Percentiles rank a stretch among this genome's conserved stretches.
These are phyloP conservation scores for Fraxinus xanthoxyloides DNA, from an alignment of 305 asterid genomes.

Conservation along the genomic window DNA sequence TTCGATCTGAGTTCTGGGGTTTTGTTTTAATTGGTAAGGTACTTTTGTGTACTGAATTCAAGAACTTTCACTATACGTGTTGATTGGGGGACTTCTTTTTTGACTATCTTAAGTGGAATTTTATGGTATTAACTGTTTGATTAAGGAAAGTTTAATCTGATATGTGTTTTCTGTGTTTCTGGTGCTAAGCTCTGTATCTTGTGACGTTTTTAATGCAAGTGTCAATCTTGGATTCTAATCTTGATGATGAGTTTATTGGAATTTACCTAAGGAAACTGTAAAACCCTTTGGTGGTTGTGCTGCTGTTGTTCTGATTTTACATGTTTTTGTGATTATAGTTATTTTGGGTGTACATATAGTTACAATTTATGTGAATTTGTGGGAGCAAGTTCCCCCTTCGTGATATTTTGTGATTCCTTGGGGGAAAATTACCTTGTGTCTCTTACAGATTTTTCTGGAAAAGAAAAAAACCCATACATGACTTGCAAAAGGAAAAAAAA, in stretches of 20 bases:
- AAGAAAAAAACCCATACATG: conserved; percentile 18
- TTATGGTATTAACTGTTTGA: conserved; percentile 35
- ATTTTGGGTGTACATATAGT: conserved; percentile 35
- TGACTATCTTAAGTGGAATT: not conserved
- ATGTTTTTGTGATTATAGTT: conserved; percentile 15
- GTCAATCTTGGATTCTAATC: conserved; percentile 44
- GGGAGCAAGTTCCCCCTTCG: conserved; percentile 28
- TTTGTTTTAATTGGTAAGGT: conserved; percentile 18
- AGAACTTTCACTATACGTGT: conserved; percentile 24
- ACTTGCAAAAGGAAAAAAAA: conserved; percentile 20
- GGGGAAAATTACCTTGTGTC: conserved; percentile 26
- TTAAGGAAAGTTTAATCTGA: conserved; percentile 28
- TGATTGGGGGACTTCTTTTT: conserved; percentile 24
- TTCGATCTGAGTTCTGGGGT: conserved; percentile 44
- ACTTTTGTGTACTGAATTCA: conserved; percentile 19
- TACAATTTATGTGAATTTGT: conserved; percentile 38
- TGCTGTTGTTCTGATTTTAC: conserved; percentile 23
- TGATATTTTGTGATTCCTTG: conserved; percentile 38
- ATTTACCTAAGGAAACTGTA: conserved; percentile 6
- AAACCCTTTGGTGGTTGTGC: not conserved
- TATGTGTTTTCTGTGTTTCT: conserved; percentile 27
- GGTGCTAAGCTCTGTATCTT: conserved; percentile 52
- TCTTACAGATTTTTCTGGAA: conserved; percentile 27
- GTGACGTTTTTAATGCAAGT: conserved; percentile 42
- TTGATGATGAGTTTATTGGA: conserved; percentile 40